Evolutionary conservation across 352 stramenopile species (phyloP).

Genomic region (Phytophthora fragariae): DNA sequence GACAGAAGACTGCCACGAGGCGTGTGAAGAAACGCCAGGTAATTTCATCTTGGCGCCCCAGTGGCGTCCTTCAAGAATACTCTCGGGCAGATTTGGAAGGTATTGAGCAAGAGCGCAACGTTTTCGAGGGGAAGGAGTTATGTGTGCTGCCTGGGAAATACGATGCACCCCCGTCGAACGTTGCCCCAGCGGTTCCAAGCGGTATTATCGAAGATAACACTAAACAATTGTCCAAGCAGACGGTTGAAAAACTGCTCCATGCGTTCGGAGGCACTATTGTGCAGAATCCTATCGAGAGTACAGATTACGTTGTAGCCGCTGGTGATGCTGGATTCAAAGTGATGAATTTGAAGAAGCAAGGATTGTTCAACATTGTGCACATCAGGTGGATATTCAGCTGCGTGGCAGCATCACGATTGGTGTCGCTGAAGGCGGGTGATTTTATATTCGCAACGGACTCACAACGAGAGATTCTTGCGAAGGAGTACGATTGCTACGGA

Average conservation of each 20-base stretch:
- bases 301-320: slow-evolving; percentile 71
- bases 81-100: slow-evolving; percentile 67
- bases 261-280: slow-evolving; percentile 72
- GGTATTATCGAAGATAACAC: slow-evolving; percentile 44
- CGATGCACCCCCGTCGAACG: slow-evolving; percentile 20
- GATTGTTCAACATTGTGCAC: slow-evolving; percentile 76
- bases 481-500: slow-evolving; percentile 77
- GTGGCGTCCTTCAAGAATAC: slow-evolving; percentile 64
- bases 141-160: slow-evolving; percentile 87
- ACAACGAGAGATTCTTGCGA: slow-evolving; percentile 61
- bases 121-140: slow-evolving; percentile 79
- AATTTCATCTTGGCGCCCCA: slow-evolving; percentile 27
- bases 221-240: slow-evolving; percentile 67
- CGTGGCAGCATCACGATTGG: slow-evolving; percentile 40
- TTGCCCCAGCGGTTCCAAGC: slow-evolving; percentile 38
- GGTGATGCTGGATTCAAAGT: slow-evolving; percentile 79
- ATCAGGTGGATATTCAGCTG: slow-evolving; percentile 70
- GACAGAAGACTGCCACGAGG: slow-evolving; percentile 66
- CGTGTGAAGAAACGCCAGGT: slow-evolving; percentile 48
- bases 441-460: slow-evolving; percentile 76
- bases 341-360: slow-evolving; percentile 83
- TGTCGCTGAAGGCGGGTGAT: slow-evolving; percentile 59
- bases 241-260: slow-evolving; percentile 78
- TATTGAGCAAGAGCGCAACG: slow-evolving; percentile 59
- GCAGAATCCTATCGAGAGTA: slow-evolving; percentile 82